A percentile compares a stretch with the other conserved stretches of the same genome.
phyloP scores from a whole-genome alignment of 2,329 filamentous ascomycete species.

The Fusarium incarnatum region DNA sequence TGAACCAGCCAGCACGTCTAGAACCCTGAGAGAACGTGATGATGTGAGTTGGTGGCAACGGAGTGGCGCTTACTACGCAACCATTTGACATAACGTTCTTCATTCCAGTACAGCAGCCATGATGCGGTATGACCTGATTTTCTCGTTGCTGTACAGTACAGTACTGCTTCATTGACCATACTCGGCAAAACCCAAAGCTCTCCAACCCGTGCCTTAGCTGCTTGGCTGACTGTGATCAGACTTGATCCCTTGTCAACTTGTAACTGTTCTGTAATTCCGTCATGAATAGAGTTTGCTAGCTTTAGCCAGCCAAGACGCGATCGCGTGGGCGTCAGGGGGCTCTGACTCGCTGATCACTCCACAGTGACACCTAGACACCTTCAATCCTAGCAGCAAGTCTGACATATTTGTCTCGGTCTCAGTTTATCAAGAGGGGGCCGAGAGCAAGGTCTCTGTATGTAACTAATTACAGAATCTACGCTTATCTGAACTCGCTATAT shows the following conservation, averaged over 20 bases:
- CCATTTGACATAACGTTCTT: not conserved
- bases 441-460: not conserved
- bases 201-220: not conserved
- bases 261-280: not conserved
- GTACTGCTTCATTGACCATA: not conserved
- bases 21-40: constrained; percentile 1
- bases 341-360: constrained; percentile 27
- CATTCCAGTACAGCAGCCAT: constrained; percentile 13
- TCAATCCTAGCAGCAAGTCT: not conserved
- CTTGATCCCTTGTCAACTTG: not conserved
- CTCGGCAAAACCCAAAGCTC: not conserved
- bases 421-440: not conserved
- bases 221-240: not conserved
- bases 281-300: constrained; percentile 23
- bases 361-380: not conserved
- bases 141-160: not conserved
- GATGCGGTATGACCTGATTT: not conserved
- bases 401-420: constrained; percentile 4
- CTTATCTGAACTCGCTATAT: not conserved
- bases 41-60: not conserved
- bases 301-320: constrained; percentile 11
- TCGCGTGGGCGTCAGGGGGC: constrained; percentile 21
- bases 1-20: constrained; percentile 5
- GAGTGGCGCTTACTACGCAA: not conserved
- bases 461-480: not conserved